A percentile compares a stretch with the other conserved stretches of the same genome.
Evolutionary conservation across 2,329 filamentous ascomycete species (phyloP).

Genomic region (Xylariaceae sp.): DNA sequence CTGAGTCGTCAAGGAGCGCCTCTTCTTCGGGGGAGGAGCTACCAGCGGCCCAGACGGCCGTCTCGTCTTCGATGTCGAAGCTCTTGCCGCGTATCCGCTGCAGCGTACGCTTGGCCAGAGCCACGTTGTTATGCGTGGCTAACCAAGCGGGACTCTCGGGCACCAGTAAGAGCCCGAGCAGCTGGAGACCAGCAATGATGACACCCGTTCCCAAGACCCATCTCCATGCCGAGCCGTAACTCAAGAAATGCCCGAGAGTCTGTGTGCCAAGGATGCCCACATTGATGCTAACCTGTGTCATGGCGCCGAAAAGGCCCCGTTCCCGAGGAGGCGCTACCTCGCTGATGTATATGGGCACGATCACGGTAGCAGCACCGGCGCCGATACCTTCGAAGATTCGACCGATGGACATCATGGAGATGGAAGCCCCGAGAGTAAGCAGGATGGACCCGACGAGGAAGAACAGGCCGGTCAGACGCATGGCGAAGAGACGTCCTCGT

Average conservation of each 20-base stretch:
- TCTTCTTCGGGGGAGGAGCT: conserved; percentile 61
- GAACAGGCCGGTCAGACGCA: conserved; percentile 74
- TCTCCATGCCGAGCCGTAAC: conserved; percentile 76
- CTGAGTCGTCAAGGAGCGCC: conserved; percentile 55
- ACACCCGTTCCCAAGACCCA: conserved; percentile 75
- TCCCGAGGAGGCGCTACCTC: conserved; percentile 77
- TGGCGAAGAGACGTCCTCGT: conserved; percentile 71
- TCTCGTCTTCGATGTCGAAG: conserved; percentile 71
- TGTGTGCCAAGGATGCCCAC: conserved; percentile 84
- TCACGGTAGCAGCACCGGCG: conserved; percentile 85
- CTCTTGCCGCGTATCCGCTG: conserved; percentile 71
- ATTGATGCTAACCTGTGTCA: conserved; percentile 94
- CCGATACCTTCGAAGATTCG: conserved; percentile 79
- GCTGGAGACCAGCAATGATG: conserved; percentile 64
- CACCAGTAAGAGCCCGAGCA: conserved; percentile 68
- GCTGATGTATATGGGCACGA: conserved; percentile 91
- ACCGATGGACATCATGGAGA: conserved; percentile 68
- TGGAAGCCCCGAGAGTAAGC: conserved; percentile 68
- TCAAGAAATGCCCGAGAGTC: conserved; percentile 82
- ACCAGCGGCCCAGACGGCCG: conserved; percentile 56
- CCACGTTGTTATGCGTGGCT: conserved; percentile 62
- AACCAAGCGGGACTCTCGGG: conserved; percentile 89
- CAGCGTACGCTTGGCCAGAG: conserved; percentile 64
- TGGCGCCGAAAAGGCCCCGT: conserved; percentile 75
- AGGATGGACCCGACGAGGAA: conserved; percentile 74